Conservation (phyloP, 2,329 filamentous ascomycete species). For the Tolypocladium tropicale region DNA sequence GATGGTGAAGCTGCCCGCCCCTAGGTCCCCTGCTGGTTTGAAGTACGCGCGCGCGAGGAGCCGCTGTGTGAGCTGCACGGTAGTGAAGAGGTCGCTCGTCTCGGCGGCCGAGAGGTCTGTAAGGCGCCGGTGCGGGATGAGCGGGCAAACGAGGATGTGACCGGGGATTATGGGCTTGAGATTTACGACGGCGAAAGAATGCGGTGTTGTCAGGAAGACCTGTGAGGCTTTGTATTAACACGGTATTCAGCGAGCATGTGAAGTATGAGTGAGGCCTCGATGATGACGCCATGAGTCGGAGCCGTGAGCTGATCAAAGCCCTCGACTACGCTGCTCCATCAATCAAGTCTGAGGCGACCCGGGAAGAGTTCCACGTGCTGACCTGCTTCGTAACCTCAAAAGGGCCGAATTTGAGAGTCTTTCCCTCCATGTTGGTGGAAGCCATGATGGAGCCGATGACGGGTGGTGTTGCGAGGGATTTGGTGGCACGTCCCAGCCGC, state of each 20-base stretch:
- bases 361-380: constrained; percentile 9
- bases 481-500: not conserved
- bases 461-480: constrained; percentile 4
- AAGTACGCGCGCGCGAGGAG: constrained; percentile 59
- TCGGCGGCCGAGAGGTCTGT: constrained; percentile 63
- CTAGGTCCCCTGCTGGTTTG: constrained; percentile 19
- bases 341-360: no score
- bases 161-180: constrained; percentile 89
- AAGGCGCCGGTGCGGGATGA: constrained; percentile 57
- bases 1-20: constrained; percentile 75
- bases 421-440: constrained; percentile 12
- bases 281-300: not conserved
- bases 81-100: constrained; percentile 72
- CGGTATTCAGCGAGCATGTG: not conserved
- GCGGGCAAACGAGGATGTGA: constrained; percentile 83
- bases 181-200: constrained; percentile 86
- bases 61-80: constrained; percentile 70
- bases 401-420: constrained; percentile 56
- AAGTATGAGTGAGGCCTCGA: not conserved
- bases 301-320: not conserved
- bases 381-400: constrained; percentile 70
- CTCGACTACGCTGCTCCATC: not conserved
- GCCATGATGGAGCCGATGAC: constrained; percentile 18
- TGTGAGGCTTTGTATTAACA: constrained; percentile 23
- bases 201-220: constrained; percentile 77